Evolutionary conservation across 345 rosid species (phyloP), one percentile per base, ranked within the genome.

Genomic region (Eucalyptus regnans): DNA sequence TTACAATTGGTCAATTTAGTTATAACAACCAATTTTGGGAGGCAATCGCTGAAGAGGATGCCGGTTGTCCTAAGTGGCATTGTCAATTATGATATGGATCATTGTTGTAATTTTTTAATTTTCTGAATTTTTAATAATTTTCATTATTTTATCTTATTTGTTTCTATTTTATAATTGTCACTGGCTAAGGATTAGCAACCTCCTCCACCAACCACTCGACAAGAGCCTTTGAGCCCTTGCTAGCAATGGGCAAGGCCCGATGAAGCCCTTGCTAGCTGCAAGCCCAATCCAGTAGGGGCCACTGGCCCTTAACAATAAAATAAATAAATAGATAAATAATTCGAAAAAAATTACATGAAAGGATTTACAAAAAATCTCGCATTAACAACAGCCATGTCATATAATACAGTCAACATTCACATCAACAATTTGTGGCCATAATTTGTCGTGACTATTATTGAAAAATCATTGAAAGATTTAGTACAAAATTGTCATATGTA

Each of bases 381-480:
- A 0, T 68, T 3, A 68, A 8, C 7, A 16, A 4, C 4, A 2
- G 2, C 2, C 23, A 0, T 1, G 12, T 5, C 43, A 68, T 7
- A 0, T 31, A 31, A 0, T 0, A 68, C 3, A 0, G 12, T 68
- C 1, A 0, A 0, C 1, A 0, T 31, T 7, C 7, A 68, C 3
- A 0, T 31, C 23, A 17, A 68, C 3, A 9, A 31, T 8, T 68
- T 68, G 12, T 17, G 12, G 0, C 12, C 4, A 68, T 0, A 16
- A 68, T 68, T 31, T 20, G 9, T 2, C 1, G 0, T 8, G 41
- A 68, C 0, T 37, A 68, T 18, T 17, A 68, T 17, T 8, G 7
- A 9, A 33, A 31, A 33, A 68, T 17, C 12, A 4, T 33, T 6
- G 3, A 68, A 33, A 68, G 7, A 16, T 33, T 33, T 68, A 33